phyloP scores from a whole-genome alignment of 352 stramenopile species.

The Pythium aristosporum region DNA sequence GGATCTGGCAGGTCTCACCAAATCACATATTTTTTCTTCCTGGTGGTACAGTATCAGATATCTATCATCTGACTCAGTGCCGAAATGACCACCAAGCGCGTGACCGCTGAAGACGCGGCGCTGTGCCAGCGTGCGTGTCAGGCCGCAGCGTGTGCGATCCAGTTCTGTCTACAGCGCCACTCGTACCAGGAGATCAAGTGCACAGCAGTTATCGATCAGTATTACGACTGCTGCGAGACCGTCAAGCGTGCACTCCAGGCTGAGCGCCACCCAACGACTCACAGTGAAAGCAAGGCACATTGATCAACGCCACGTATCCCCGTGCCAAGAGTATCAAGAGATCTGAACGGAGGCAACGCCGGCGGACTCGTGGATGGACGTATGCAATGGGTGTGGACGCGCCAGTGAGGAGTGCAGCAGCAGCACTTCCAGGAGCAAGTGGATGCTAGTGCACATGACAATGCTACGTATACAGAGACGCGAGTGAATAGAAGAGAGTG shows the following conservation, averaged over 20 bases:
- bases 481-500: neutral
- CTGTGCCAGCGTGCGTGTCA: slow-evolving; percentile 67
- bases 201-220: slow-evolving; percentile 53
- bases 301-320: neutral
- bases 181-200: slow-evolving; percentile 78
- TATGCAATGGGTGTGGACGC: neutral
- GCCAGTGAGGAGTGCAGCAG: neutral
- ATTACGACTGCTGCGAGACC: slow-evolving; percentile 69
- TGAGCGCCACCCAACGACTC: neutral
- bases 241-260: slow-evolving; percentile 33
- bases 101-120: slow-evolving; percentile 27
- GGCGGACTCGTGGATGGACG: neutral
- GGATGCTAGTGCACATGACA: slow-evolving; percentile 18
- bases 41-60: no score
- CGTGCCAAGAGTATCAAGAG: no score
- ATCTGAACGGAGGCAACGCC: neutral
- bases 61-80: neutral
- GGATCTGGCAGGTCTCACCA: slow-evolving; percentile 1
- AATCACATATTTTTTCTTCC: neutral
- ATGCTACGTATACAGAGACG: neutral
- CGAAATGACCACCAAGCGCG: slow-evolving; percentile 12
- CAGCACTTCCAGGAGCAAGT: slow-evolving; percentile 9
- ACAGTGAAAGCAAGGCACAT: neutral
- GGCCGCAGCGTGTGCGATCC: slow-evolving; percentile 77
- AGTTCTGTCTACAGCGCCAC: slow-evolving; percentile 74